Evolutionary conservation across 805 yeast genomes (phyloP).

Genomic region (Yamadazyma nakazawae): DNA sequence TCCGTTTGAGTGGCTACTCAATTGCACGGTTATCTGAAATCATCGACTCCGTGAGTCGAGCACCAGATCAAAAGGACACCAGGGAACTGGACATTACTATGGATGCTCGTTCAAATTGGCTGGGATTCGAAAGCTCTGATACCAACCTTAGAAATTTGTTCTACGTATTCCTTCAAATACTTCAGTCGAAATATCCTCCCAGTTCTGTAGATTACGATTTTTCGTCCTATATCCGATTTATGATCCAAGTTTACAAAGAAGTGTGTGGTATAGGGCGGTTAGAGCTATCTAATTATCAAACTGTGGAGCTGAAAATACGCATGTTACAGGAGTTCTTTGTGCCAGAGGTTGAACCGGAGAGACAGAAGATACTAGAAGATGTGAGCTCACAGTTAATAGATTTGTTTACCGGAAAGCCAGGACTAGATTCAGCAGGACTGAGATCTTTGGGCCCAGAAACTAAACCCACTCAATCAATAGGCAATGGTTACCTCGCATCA

Average conservation of each 20-base stretch:
- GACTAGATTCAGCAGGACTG: background rate
- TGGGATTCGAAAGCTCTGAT: constrained; percentile 11
- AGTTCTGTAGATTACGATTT: constrained; percentile 12
- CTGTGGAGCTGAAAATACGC: constrained; percentile 5
- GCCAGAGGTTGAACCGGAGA: background rate
- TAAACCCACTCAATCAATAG: no score
- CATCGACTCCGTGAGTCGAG: background rate
- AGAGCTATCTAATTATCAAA: constrained; percentile 3
- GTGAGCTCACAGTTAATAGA: background rate
- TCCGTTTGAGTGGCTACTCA: background rate
- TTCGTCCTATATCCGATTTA: background rate
- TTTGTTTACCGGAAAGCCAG: background rate
- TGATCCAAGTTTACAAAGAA: constrained; percentile 7
- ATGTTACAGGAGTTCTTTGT: constrained; percentile 2
- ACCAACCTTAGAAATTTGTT: constrained; percentile 8
- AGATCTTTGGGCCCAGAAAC: no score
- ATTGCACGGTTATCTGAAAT: background rate
- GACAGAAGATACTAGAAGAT: background rate
- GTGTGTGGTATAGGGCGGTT: constrained; percentile 7
- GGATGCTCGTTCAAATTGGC: background rate
- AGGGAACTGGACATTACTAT: background rate
- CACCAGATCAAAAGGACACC: background rate
- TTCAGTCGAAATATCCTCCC: constrained; percentile 3
- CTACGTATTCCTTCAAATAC: constrained; percentile 12
- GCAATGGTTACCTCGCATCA: no score